Conservation (phyloP, 2,329 filamentous ascomycete genomes). For the Stagonosporopsis vannaccii region DNA sequence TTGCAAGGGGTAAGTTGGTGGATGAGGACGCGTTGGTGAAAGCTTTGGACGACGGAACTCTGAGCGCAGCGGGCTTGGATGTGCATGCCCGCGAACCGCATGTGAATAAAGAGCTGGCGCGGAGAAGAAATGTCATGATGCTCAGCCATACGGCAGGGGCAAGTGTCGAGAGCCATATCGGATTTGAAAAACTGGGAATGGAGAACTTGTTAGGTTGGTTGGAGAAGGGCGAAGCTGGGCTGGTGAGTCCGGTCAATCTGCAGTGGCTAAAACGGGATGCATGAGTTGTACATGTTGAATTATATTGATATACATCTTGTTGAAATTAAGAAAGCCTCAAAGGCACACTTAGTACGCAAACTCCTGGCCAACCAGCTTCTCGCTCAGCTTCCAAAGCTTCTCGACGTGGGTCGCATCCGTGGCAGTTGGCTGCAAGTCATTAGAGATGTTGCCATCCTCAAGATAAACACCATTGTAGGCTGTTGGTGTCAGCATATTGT, state of each 20-base stretch:
- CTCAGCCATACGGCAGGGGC: slow-evolving; percentile 74
- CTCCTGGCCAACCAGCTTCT: slow-evolving; percentile 39
- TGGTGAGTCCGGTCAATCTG: slow-evolving; percentile 70
- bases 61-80: slow-evolving; percentile 67
- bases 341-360: slow-evolving; percentile 29
- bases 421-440: slow-evolving; percentile 29
- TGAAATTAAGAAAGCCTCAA: not conserved
- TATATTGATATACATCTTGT: not conserved
- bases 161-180: slow-evolving; percentile 70
- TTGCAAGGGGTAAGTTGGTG: slow-evolving; percentile 69
- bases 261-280: slow-evolving; percentile 54
- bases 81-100: slow-evolving; percentile 69
- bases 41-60: slow-evolving; percentile 61
- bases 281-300: not conserved
- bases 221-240: slow-evolving; percentile 54
- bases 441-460: slow-evolving; percentile 30
- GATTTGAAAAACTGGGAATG: slow-evolving; percentile 72
- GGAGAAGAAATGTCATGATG: slow-evolving; percentile 60
- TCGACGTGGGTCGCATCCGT: slow-evolving; percentile 33
- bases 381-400: slow-evolving; percentile 44
- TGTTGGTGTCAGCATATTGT: not conserved
- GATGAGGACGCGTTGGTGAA: slow-evolving; percentile 69
- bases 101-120: slow-evolving; percentile 58
- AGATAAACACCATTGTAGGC: slow-evolving; percentile 38
- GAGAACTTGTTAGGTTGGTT: slow-evolving; percentile 70